phyloP scores from a whole-genome alignment of 2,329 filamentous ascomycete genomes.

The Aspergillus fumigatiaffinis region DNA sequence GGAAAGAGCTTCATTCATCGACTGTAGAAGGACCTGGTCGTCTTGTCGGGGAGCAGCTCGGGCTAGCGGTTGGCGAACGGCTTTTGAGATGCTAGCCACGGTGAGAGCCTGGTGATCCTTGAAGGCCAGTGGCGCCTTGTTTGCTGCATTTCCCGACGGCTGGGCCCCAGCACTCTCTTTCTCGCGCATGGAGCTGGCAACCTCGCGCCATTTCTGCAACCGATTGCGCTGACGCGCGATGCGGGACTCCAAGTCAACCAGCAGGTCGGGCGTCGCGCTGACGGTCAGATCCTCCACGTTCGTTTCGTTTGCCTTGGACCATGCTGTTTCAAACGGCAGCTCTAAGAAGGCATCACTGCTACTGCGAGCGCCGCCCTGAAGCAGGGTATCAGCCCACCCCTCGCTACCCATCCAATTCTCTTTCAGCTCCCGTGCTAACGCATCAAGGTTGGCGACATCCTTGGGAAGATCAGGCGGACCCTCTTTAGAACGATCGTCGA shows the following conservation, averaged over 20 bases:
- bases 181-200: slow-evolving; percentile 44
- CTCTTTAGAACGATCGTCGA: slow-evolving; percentile 38
- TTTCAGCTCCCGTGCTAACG: slow-evolving; percentile 49
- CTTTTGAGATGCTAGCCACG: slow-evolving; percentile 35
- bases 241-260: slow-evolving; percentile 68
- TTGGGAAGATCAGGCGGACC: slow-evolving; percentile 23
- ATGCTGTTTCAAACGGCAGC: slow-evolving; percentile 66
- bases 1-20: slow-evolving; percentile 30
- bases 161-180: slow-evolving; percentile 7
- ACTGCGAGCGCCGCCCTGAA: slow-evolving; percentile 60
- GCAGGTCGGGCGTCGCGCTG: slow-evolving; percentile 27
- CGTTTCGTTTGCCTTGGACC: slow-evolving; percentile 62
- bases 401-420: slow-evolving; percentile 75
- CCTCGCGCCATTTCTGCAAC: slow-evolving; percentile 70
- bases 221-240: slow-evolving; percentile 64
- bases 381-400: slow-evolving; percentile 67
- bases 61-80: slow-evolving; percentile 27
- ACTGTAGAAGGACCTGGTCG: slow-evolving; percentile 31
- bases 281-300: slow-evolving; percentile 40
- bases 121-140: slow-evolving; percentile 24
- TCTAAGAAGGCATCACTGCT: slow-evolving; percentile 62
- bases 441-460: slow-evolving; percentile 39
- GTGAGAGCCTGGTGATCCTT: slow-evolving; percentile 37
- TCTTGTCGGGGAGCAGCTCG: slow-evolving; percentile 18
- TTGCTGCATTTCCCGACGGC: slow-evolving; percentile 2